Percentiles rank a stretch among this genome's conserved stretches.
Evolutionary conservation across 768 basidiomycete genomes (phyloP).

Genomic region (Suillus alpinus): DNA sequence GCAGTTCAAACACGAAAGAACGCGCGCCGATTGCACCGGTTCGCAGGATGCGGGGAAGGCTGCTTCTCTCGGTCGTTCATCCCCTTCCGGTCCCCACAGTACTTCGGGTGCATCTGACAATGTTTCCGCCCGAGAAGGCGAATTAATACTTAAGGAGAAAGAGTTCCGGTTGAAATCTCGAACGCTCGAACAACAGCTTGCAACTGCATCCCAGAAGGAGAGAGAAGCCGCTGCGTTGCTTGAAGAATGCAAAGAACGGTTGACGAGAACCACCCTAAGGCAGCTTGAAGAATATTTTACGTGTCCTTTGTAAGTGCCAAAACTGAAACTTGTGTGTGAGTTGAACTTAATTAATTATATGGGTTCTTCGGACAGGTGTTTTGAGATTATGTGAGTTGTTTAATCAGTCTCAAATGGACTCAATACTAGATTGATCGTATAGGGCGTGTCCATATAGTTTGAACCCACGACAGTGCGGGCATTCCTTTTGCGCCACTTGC

Average conservation of each 20-base stretch:
- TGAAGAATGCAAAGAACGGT: constrained; percentile 34
- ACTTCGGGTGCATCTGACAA: too few species aligned
- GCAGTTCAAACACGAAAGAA: neutral
- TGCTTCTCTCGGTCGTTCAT: neutral
- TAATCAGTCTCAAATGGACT: neutral
- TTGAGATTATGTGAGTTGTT: constrained; percentile 49
- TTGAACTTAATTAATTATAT: constrained; percentile 7
- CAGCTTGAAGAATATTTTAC: constrained; percentile 62
- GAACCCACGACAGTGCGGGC: constrained; percentile 56
- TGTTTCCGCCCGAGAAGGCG: constrained; percentile 26
- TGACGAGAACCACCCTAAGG: constrained; percentile 37
- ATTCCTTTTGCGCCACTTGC: constrained; percentile 66
- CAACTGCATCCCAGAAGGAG: constrained; percentile 38
- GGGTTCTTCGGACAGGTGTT: constrained; percentile 46
- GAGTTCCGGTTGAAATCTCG: constrained; percentile 36
- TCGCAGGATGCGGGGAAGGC: neutral
- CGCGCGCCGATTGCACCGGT: too few species aligned
- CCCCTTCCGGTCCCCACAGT: neutral
- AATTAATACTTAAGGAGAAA: constrained; percentile 34
- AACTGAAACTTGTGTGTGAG: constrained; percentile 5
- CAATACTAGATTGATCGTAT: neutral
- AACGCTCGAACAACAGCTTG: constrained; percentile 41
- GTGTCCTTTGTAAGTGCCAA: constrained; percentile 54
- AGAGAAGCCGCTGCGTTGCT: constrained; percentile 40
- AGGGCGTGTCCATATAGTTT: constrained; percentile 57